Base-by-base conservation (phyloP, 371 early-diverging fungal genomes). In the Mortierella sp. region DNA sequence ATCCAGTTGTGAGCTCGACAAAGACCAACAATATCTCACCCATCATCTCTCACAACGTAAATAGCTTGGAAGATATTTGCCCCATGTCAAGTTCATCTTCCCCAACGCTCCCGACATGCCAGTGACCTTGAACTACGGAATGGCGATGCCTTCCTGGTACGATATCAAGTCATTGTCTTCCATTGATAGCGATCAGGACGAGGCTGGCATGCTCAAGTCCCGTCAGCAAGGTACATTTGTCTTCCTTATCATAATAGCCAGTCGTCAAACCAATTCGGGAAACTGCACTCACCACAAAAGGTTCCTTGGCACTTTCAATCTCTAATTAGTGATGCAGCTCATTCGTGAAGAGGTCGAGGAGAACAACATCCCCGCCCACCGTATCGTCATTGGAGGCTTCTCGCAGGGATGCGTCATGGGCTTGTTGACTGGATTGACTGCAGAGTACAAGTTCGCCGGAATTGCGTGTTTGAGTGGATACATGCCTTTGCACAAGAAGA, bases 301-400 rank as follows among this genome's bases (percentile, higher is more conserved):
- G 13, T 70, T 24, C 10, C 11, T 54, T 13, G 50, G 65, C 16
- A 4, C 10, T 24, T 68, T 68, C 16, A 52, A 1, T 14, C 4
- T n/a, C n/a, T 21, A 45, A 42, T 80, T 77, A 95, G 95, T 97
- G 75, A 93, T 92, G 82, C 80, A 90, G 52, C 87, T 97, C 70
- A 91, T 99, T 45, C 91, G 93, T 5, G 86, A 92, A 16, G 98
- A 99, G 88, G 90, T 97, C 13, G 95, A 95, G 57, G 81, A 79
- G 47, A 65, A 88, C 2, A 96, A 97, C 24, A 97, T 97, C 74
- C 93, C 97, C 0, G 89, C 96, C 24, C 90, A 95, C 65, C 91
- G 98, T 24, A 98, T 99, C 72, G 94, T 98, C 47, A 77, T 99
- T 31, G 98, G 98, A 60, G 99, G 99, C 0, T 99, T 99, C 89